Evolutionary conservation across 2,329 filamentous ascomycete species (phyloP), one percentile per base, ranked within the genome.

Genomic region (Aspergillus udagawae): DNA sequence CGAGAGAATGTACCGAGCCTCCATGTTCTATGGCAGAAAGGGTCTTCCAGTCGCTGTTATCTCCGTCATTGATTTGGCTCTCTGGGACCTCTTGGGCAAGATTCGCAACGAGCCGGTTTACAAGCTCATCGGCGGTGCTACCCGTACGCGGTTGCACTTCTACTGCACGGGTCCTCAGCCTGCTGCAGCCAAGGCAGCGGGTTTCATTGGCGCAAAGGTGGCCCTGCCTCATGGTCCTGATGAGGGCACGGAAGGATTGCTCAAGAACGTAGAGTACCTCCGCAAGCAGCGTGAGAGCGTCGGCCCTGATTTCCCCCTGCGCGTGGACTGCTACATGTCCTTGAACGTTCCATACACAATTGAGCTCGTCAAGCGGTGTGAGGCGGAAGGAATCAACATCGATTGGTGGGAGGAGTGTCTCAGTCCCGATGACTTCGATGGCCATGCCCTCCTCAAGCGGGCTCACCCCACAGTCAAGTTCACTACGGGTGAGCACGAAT

Each of bases 381-480:
- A 90, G 59, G 90, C 87, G 70, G 83, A 89, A 66, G 86, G 92
- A 65, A 83, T 96, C 64, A 84, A 93, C 74, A 92, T 97, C 73
- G 92, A 96, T 79, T 97, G 92, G 92, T 96, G 91, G 91, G 92
- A 97, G 79, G 92, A 97, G 79, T 95, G 91, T 63, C 79, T 97
- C 61, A 89, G 87, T 29, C 92, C 92, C 10, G 92, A 97, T 74
- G 92, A 97, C 78, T 91, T 89, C 50, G 92, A 96, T 67, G 92
- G 92, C 56, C 95, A 95, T 68, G 89, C 86, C 63, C 86, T 91
- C 72, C 86, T 97, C 78, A 97, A 97, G 82, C 86, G 88, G 51
- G 92, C 92, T 1, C 92, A 96, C 71, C 92, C 92, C 0, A 88
- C 87, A 2, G 81, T 93, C 76, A 96, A 95, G 75, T 97, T 97